phyloP scores from a whole-genome alignment of 2,329 filamentous ascomycete species.

The Trichoderma sp. region DNA sequence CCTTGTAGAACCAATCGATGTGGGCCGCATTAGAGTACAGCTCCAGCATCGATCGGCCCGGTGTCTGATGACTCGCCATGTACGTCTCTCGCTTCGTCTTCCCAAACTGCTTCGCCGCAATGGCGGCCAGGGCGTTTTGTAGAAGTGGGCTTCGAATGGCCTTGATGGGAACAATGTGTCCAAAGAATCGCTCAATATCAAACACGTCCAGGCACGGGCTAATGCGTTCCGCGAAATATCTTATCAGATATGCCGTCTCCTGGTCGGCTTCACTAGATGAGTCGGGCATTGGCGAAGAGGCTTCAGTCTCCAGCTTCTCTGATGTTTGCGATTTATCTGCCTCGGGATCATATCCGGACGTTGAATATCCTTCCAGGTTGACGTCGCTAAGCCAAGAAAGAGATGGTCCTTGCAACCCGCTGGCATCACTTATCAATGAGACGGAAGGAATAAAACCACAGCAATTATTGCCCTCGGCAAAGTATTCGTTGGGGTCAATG shows the following conservation, averaged over 20 bases:
- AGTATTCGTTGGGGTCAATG: slow-evolving; percentile 28
- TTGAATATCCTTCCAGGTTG: background rate
- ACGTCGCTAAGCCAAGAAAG: slow-evolving; percentile 10
- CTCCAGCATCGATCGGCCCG: slow-evolving; percentile 20
- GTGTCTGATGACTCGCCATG: background rate
- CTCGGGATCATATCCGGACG: background rate
- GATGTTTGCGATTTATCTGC: background rate
- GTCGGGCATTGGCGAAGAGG: background rate
- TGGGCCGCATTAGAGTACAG: slow-evolving; percentile 15
- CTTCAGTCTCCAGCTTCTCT: background rate
- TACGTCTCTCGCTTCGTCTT: slow-evolving; percentile 25
- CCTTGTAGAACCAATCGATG: slow-evolving; percentile 29
- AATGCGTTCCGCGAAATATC: slow-evolving; percentile 27
- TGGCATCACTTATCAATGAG: slow-evolving; percentile 10
- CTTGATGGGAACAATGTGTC: slow-evolving; percentile 27
- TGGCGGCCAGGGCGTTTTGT: slow-evolving; percentile 27
- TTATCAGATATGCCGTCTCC: slow-evolving; percentile 27
- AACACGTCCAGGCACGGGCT: slow-evolving; percentile 29
- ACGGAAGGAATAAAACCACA: slow-evolving; percentile 27
- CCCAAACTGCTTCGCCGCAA: slow-evolving; percentile 29
- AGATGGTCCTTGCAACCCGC: slow-evolving; percentile 4
- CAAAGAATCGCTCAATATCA: slow-evolving; percentile 29
- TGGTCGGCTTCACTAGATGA: slow-evolving; percentile 22
- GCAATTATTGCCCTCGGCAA: slow-evolving; percentile 26
- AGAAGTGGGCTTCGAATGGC: slow-evolving; percentile 27